Percentiles rank a stretch among this genome's conserved stretches.
phyloP scores from a whole-genome alignment of 140 eudicot genomes.

The Artemisia princeps region DNA sequence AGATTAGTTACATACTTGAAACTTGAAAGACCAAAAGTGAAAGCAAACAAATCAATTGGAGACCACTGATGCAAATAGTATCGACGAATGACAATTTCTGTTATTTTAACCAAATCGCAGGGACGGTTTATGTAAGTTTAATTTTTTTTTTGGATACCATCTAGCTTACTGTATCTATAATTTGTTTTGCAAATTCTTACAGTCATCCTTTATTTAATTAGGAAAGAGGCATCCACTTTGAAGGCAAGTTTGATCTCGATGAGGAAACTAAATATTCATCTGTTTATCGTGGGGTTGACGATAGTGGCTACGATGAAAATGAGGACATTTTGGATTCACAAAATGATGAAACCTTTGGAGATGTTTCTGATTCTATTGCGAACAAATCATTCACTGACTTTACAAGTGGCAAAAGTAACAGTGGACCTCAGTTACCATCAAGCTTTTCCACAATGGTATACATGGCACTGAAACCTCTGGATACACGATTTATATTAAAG shows the following conservation, averaged over 20 bases:
- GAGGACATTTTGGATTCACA: slow-evolving; percentile 59
- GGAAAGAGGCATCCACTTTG: slow-evolving; percentile 78
- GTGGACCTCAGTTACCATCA: slow-evolving; percentile 34
- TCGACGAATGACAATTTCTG: too few relatives aligned
- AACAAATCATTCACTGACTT: slow-evolving; percentile 37
- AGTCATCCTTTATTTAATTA: slow-evolving; percentile 18
- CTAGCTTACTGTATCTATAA: slow-evolving; percentile 1
- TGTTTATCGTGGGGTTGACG: slow-evolving; percentile 60
- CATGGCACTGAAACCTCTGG: not conserved
- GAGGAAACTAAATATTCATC: slow-evolving; percentile 92
- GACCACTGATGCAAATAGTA: too few relatives aligned
- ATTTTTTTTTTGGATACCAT: not conserved
- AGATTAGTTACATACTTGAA: too few relatives aligned
- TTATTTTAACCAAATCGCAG: too few relatives aligned
- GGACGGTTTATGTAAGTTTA: too few relatives aligned
- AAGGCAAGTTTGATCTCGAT: slow-evolving; percentile 60
- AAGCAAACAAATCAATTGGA: too few relatives aligned
- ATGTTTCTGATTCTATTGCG: slow-evolving; percentile 35
- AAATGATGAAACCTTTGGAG: slow-evolving; percentile 75
- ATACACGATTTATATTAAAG: not conserved
- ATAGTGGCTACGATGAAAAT: slow-evolving; percentile 72
- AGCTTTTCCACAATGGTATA: slow-evolving; percentile 42
- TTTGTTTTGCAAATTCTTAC: slow-evolving; percentile 1
- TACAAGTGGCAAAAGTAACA: slow-evolving; percentile 34
- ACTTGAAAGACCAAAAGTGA: too few relatives aligned